Evolutionary conservation across 2,329 filamentous ascomycete species (phyloP), one percentile per base, ranked within the genome.

Genomic region (Talaromyces pinophilus): DNA sequence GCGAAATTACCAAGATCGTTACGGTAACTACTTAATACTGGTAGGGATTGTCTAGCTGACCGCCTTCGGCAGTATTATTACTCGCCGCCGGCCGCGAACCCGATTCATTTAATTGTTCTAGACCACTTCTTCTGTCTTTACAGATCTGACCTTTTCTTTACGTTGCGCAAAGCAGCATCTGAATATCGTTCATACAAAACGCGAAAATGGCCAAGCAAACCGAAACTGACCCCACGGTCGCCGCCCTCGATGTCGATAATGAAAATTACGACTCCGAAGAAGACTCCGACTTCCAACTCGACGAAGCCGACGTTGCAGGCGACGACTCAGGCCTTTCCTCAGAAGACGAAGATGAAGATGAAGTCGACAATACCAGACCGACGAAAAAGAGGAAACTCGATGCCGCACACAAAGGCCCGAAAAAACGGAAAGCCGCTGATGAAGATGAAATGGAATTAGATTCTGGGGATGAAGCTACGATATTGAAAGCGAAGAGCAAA

Each of bases 391-490:
- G 74, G 40, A 82, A 80, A 67, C 75, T 73, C 5, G 64, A 63
- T 28, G 17, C 17, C 1, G 28, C 48, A 38, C 38, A 57, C 15
- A 74, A 70, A 70, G 75, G 54, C 61, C 72, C 65, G 40, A 72
- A 70, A 15, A 73, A 74, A 61, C 19, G 54, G 15, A 66, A 54
- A 38, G 44, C 6, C 10, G 65, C 63, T 28, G 67, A 64, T 5
- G 69, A 68, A 3, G 71, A 74, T n/a, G 76, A 76, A 10, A 75
- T 76, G 5, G 82, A 80, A 44, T 73, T 86, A 3, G 83, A 86
- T 66, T 86, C 85, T 8, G 85, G 85, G 3, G 85, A 87, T 70
- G 85, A 87, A 70, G 81, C 77, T 7, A 86, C 83, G n/a, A 85
- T 87, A 50, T 77, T 76, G 64, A 84, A 82, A 68, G 81, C 79